These are phyloP conservation scores for Planoprotostelium fungivorum DNA, from an alignment of 78 protist species.

Conservation along the genomic window DNA sequence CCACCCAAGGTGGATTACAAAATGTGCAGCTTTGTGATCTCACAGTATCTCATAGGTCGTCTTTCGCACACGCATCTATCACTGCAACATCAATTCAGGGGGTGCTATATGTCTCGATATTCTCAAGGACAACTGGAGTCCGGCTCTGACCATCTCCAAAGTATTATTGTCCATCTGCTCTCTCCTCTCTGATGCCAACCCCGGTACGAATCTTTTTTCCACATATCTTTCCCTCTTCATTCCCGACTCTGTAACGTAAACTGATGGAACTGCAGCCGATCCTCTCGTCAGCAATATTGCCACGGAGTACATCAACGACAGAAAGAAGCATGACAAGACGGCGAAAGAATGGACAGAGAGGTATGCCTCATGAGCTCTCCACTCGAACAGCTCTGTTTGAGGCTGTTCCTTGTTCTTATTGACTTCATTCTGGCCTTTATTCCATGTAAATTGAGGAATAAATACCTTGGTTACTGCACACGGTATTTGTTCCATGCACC, in stretches of 20 bases:
- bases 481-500: no score
- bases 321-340: slow-evolving; percentile 21
- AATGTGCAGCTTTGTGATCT: slow-evolving; percentile 9
- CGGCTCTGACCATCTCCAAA: slow-evolving; percentile 80
- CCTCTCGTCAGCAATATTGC: slow-evolving; percentile 27
- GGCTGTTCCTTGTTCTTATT: no score
- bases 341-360: slow-evolving; percentile 36
- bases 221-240: no score
- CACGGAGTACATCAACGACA: slow-evolving; percentile 17
- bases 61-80: slow-evolving; percentile 87
- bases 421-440: no score
- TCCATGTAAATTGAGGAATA: no score
- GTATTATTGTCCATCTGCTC: slow-evolving; percentile 69
- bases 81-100: slow-evolving; percentile 81
- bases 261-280: background rate
- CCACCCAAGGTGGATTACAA: slow-evolving; percentile 61
- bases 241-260: no score
- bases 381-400: no score
- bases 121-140: slow-evolving; percentile 84
- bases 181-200: slow-evolving; percentile 81
- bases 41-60: slow-evolving; percentile 22
- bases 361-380: slow-evolving; percentile 46
- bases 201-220: slow-evolving; percentile 6
- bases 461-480: no score
- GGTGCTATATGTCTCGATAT: slow-evolving; percentile 94